Conservation (phyloP, 306 rosid genomes). For the Boehmeria nivea region DNA sequence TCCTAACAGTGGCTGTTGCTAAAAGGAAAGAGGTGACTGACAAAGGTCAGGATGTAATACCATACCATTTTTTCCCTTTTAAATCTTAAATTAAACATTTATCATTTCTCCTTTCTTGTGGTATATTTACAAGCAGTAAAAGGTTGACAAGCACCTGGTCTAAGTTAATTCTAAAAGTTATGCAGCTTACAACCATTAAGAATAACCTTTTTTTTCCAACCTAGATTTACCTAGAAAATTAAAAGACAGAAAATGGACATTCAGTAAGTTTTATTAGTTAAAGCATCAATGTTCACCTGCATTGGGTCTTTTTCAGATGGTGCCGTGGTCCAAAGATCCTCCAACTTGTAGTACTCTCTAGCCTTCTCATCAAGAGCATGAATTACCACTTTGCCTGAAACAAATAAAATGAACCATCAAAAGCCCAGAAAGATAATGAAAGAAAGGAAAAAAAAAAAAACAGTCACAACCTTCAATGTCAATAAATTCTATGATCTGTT, state of each 20-base stretch:
- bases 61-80: too few relatives aligned
- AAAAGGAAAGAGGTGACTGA: too few relatives aligned
- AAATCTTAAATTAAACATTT: too few relatives aligned
- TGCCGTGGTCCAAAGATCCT: constrained; percentile 57
- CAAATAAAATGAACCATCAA: constrained; percentile 13
- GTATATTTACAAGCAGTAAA: too few relatives aligned
- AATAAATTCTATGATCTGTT: background rate
- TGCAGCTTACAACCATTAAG: background rate
- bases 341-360: constrained; percentile 87
- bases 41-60: too few relatives aligned
- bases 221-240: background rate
- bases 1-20: too few relatives aligned
- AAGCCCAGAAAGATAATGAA: too few relatives aligned
- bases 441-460: constrained; percentile 15
- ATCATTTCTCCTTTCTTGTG: too few relatives aligned
- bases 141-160: too few relatives aligned
- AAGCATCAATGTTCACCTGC: constrained; percentile 34
- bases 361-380: constrained; percentile 98
- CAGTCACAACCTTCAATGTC: background rate
- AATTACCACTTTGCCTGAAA: constrained; percentile 73
- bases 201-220: background rate
- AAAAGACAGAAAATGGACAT: constrained; percentile 1
- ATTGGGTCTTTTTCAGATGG: constrained; percentile 42
- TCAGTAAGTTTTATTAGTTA: background rate
- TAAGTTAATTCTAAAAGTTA: too few relatives aligned